Base-by-base conservation (phyloP, 2,329 filamentous ascomycete genomes). In the Microsporum canis region DNA sequence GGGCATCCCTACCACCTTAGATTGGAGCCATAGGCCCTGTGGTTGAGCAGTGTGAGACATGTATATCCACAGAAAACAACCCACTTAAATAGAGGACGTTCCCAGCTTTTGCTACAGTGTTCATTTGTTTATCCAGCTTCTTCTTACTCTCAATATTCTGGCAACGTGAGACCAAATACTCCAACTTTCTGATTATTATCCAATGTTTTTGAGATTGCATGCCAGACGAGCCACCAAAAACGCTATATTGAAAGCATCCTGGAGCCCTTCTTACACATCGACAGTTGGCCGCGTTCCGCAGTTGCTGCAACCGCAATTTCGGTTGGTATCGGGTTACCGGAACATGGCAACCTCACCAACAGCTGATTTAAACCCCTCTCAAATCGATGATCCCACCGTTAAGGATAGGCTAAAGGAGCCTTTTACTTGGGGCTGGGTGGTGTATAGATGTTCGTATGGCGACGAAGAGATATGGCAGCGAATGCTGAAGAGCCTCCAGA, bases 401-500 rank as follows among this genome's bases (percentile, higher is more conserved):
- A 47, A 17, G 43, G 2, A 5, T 23, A 29, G 7, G 7, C 43
- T 55, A 33, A 33, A 55, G 29, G 12, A 43, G 23, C 34, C 43
- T 8, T 57, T 36, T 34, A 55, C 55, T 12, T 66, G 62, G 64
- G 64, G 62, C 7, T 66, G 64, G 49, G 60, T 62, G 33, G 56
- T 66, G 12, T 66, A 64, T 45, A 64, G 64, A 36, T 63, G 60
- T 39, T 58, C 60, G 5, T 66, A 64, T 38, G 36, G 34, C 36
- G 57, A 64, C 60, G 62, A 65, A 17, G 49, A 60, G 23, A 57
- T 61, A 43, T 65, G 64, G 64, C 61, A 65, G 17, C 36, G 59
- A 62, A 64, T 65, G 57, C 45, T 65, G 27, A 23, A 64, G 34
- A 47, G 61, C 3, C 10, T 51, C 51, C 8, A 6, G 5, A 3